Conservation (phyloP, 2,329 filamentous ascomycete genomes). For the Canariomyces notabilis region DNA sequence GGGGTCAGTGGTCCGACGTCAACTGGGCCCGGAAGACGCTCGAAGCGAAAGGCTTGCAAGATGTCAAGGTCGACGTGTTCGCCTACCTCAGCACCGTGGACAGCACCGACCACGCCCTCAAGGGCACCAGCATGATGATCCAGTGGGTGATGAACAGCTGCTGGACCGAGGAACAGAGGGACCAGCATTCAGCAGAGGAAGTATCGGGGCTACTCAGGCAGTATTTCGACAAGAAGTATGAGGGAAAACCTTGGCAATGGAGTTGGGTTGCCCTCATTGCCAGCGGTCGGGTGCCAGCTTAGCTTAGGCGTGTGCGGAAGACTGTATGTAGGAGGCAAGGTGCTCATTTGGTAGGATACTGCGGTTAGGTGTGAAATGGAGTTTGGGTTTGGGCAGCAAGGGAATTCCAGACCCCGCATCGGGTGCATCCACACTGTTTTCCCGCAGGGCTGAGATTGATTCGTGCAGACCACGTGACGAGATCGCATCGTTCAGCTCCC, state of each 20-base stretch:
- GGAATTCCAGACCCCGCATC: constrained; percentile 11
- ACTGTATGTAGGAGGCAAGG: too few relatives aligned
- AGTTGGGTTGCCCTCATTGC: constrained; percentile 31
- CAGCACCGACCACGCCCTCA: constrained; percentile 34
- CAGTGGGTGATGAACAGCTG: constrained; percentile 33
- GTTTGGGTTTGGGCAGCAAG: constrained; percentile 8
- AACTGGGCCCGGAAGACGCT: constrained; percentile 37
- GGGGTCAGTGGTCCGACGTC: constrained; percentile 37
- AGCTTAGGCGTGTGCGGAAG: too few relatives aligned
- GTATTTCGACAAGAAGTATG: constrained; percentile 38
- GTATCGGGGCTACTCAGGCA: constrained; percentile 32
- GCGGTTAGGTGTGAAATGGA: neutral
- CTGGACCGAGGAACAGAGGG: constrained; percentile 38
- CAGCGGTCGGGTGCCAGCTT: constrained; percentile 19
- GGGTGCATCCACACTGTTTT: constrained; percentile 16
- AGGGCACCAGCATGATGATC: constrained; percentile 35
- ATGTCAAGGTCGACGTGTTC: constrained; percentile 34
- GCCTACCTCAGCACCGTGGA: constrained; percentile 29
- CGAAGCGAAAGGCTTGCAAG: constrained; percentile 31
- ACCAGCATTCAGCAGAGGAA: constrained; percentile 34
- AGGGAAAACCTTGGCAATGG: constrained; percentile 32
- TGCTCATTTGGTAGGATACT: neutral
- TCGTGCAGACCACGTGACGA: constrained; percentile 27
- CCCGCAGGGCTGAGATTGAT: constrained; percentile 21
- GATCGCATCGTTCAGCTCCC: constrained; percentile 12